Evolutionary conservation across 768 basidiomycete genomes (phyloP).

Genomic region (Russula sp.): DNA sequence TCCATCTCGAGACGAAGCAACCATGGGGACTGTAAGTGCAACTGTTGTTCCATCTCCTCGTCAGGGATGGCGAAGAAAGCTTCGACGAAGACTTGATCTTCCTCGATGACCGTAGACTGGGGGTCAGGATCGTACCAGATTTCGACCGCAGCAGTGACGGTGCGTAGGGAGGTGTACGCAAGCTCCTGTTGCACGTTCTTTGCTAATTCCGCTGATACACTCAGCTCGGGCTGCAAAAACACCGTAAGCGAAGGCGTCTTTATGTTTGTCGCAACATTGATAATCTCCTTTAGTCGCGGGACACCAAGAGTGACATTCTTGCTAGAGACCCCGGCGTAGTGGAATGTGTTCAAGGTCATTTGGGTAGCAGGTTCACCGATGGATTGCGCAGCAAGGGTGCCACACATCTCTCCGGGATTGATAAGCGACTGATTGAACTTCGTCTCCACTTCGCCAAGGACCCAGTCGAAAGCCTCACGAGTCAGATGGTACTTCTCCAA

Average conservation of each 20-base stretch:
- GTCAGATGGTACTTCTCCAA: conserved; percentile 85
- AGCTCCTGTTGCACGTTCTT: conserved; percentile 91
- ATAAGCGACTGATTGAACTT: conserved; percentile 92
- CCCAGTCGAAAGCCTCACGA: conserved; percentile 96
- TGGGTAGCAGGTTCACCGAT: conserved; percentile 99
- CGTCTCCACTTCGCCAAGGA: conserved; percentile 86
- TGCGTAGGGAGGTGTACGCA: conserved; percentile 88
- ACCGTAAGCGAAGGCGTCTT: conserved; percentile 97
- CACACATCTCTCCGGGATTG: conserved; percentile 98
- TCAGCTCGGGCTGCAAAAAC: conserved; percentile 69
- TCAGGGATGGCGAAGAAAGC: conserved; percentile 99
- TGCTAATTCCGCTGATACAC: conserved; percentile 52
- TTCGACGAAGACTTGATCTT: conserved; percentile 92
- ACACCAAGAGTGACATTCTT: conserved; percentile 99
- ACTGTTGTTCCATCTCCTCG: conserved; percentile 85
- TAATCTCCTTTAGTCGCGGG: conserved; percentile 97
- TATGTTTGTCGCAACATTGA: conserved; percentile 98
- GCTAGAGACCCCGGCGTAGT: conserved; percentile 99
- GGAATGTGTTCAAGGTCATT: conserved; percentile 99
- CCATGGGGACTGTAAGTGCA: conserved; percentile 94
- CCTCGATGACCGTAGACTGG: conserved; percentile 88
- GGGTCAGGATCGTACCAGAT: conserved; percentile 98
- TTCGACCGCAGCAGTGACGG: conserved; percentile 91
- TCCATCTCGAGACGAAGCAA: conserved; percentile 94
- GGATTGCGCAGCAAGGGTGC: conserved; percentile 94